These are phyloP conservation scores for Emmonsiellopsis sp. DNA, from an alignment of 2,329 filamentous ascomycete species.

Conservation along the genomic window DNA sequence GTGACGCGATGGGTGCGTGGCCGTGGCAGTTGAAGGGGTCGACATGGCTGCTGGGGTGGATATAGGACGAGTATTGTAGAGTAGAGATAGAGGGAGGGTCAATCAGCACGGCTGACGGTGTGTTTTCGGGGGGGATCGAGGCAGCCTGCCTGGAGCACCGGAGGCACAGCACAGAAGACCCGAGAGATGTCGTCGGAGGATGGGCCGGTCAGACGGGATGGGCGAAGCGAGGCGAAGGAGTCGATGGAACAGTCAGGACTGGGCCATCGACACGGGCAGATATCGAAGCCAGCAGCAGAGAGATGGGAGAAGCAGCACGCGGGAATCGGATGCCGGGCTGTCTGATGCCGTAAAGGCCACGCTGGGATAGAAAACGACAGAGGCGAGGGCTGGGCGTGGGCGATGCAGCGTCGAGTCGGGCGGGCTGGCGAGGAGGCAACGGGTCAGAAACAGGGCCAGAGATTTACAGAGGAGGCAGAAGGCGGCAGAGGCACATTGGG, in stretches of 20 bases:
- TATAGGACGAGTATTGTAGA: neutral
- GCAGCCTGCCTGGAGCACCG: neutral
- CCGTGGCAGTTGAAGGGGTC: conserved; percentile 69
- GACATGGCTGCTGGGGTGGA: conserved; percentile 49
- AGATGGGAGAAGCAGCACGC: too few relatives aligned
- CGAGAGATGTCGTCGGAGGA: neutral
- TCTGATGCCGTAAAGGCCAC: too few relatives aligned
- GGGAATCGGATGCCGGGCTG: too few relatives aligned
- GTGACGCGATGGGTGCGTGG: conserved; percentile 61
- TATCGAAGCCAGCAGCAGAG: too few relatives aligned
- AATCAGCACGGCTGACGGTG: too few relatives aligned
- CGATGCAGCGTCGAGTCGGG: too few relatives aligned
- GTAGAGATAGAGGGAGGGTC: neutral
- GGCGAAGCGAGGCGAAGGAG: neutral
- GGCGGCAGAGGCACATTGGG: neutral
- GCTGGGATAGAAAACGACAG: too few relatives aligned
- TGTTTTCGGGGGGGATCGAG: too few relatives aligned
- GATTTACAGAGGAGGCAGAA: neutral
- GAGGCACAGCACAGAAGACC: neutral
- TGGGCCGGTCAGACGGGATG: neutral
- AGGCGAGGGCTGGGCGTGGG: too few relatives aligned
- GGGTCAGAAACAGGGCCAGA: neutral
- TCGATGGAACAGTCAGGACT: neutral
- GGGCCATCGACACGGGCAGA: neutral
- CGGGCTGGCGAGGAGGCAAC: neutral